These are phyloP conservation scores for Aspergillus ochraceus DNA, from an alignment of 2,329 filamentous ascomycete genomes.

Conservation along the genomic window DNA sequence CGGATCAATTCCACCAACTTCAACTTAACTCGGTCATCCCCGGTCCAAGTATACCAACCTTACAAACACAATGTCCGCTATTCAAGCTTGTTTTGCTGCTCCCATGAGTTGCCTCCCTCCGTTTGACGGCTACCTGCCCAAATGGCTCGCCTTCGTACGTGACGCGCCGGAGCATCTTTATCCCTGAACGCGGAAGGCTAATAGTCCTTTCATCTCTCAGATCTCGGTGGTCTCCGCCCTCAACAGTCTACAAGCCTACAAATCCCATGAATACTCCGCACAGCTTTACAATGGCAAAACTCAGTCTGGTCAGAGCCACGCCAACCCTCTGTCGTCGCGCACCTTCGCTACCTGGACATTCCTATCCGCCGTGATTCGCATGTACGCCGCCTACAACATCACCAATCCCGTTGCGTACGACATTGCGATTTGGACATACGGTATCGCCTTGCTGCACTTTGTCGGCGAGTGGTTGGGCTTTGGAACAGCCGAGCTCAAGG, in stretches of 20 bases:
- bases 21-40: too few relatives aligned
- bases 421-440: constrained; percentile 78
- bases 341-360: constrained; percentile 89
- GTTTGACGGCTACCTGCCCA: constrained; percentile 56
- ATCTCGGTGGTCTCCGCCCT: constrained; percentile 77
- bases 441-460: constrained; percentile 76
- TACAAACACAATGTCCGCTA: background rate
- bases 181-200: background rate
- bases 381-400: constrained; percentile 84
- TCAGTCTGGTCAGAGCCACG: constrained; percentile 53
- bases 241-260: constrained; percentile 83
- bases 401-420: constrained; percentile 72
- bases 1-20: background rate
- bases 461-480: constrained; percentile 77
- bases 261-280: constrained; percentile 76
- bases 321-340: constrained; percentile 73
- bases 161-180: background rate
- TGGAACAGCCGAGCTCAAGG: constrained; percentile 68
- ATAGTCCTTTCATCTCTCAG: constrained; percentile 47
- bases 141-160: constrained; percentile 64
- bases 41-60: too few relatives aligned
- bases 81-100: constrained; percentile 25
- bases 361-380: constrained; percentile 70
- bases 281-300: constrained; percentile 70
- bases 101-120: constrained; percentile 35